phyloP scores from a whole-genome alignment of 441 rosid genomes.

The Syzygium malaccense region DNA sequence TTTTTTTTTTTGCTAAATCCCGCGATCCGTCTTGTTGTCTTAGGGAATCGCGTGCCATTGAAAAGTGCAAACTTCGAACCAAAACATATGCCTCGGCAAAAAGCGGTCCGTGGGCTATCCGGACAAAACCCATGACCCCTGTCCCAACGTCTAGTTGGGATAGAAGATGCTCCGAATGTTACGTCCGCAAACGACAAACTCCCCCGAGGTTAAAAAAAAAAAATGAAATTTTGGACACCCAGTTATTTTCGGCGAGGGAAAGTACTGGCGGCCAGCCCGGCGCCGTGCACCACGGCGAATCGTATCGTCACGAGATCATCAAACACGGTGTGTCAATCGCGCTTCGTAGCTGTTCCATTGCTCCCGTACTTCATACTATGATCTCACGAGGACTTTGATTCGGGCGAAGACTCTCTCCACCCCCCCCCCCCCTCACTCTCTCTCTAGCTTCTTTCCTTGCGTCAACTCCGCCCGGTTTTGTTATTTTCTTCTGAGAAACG shows the following conservation, averaged over 20 bases:
- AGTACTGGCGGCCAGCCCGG: neutral
- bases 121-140: neutral
- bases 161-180: neutral
- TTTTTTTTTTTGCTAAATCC: too few species aligned
- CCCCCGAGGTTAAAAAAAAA: too few species aligned
- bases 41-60: neutral
- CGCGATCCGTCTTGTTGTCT: neutral
- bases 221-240: too few species aligned
- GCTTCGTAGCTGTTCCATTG: fast-evolving
- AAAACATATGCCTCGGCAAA: neutral
- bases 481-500: too few species aligned
- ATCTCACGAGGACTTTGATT: fast-evolving
- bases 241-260: neutral
- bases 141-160: neutral
- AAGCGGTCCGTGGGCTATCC: neutral
- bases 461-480: neutral
- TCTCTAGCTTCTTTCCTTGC: fast-evolving
- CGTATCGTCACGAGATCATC: fast-evolving
- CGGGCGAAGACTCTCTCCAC: neutral
- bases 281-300: neutral
- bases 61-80: neutral
- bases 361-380: neutral
- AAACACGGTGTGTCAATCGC: fast-evolving
- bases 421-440: neutral
- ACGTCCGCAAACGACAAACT: neutral